These are phyloP conservation scores for Agaricus sinodeliciosus DNA, from an alignment of 768 basidiomycete species.

Conservation along the genomic window DNA sequence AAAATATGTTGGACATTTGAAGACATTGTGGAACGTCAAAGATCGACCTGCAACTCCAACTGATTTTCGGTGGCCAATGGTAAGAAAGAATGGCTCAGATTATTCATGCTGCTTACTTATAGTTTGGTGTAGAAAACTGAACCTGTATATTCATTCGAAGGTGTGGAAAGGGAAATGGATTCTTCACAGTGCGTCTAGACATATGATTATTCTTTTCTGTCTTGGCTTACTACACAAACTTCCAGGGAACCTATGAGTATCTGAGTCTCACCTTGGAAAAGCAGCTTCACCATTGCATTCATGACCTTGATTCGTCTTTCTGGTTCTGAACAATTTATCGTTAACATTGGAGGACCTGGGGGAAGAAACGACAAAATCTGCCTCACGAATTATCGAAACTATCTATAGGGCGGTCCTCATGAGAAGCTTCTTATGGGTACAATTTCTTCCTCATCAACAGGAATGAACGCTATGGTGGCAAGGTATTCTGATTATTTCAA, in stretches of 20 bases:
- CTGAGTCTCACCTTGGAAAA: background rate
- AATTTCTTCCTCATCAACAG: too few species aligned
- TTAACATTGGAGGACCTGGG: background rate
- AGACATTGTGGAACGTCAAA: too few species aligned
- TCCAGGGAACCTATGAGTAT: background rate
- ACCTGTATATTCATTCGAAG: background rate
- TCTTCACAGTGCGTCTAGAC: background rate
- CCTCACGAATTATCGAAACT: too few species aligned
- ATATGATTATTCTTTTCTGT: background rate
- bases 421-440: too few species aligned
- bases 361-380: background rate
- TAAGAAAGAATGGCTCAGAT: background rate
- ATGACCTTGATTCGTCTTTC: background rate
- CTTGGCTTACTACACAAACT: background rate
- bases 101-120: background rate
- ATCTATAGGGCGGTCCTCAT: too few species aligned
- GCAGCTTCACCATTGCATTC: background rate
- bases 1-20: too few species aligned
- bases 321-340: background rate
- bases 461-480: too few species aligned
- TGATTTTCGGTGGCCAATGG: background rate
- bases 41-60: background rate
- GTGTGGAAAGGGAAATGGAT: background rate
- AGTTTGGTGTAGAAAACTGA: background rate
- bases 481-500: background rate